Base-by-base conservation (phyloP, 106 monocot species). In the Dioscorea dumetorum region DNA sequence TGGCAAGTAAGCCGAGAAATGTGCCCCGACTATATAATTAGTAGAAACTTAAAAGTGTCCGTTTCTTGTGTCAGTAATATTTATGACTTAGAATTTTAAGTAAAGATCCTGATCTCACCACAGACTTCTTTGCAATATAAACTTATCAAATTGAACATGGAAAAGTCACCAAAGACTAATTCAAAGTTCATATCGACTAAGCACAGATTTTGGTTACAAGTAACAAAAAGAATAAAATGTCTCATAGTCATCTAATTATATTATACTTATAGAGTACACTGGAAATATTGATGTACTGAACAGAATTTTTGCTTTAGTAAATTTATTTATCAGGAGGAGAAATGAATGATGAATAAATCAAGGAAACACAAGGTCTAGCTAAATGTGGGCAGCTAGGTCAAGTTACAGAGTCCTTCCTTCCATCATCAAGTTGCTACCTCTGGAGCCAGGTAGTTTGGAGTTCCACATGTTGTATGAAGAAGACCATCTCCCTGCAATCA, bases 401-500 rank as follows among this genome's bases (percentile, higher is more conserved):
- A 53, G 3, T 16, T 68, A 8, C 61, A 0, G 48, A 67, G 35
- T 14, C 12, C 49, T 0, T 14, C 12, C 49, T 0, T 8, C 12
- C 62, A 51, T 48, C 21, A 22, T 23, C 8, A 0, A 53, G 49
- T 2, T 21, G 19, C 31, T 83, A 97, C 95, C 95, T 97, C 95
- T 64, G 95, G 95, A 78, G 95, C 95, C 78, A 89, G 73, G 86
- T 97, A 97, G 79, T 97, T 97, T 31, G 95, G 95, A 5, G 95
- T 97, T 49, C 95, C 95, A 74, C 95, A 97, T 22, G 91, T 97
- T 51, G 95, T 97, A 77, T 89, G 84, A 67, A 97, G 88, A 74
- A 97, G 80, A 8, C 68, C 82, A 74, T 67, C 88, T 57, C 91
- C 95, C 95, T 97, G 52, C 24, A 77, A 57, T 12, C 24, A 77